A percentile compares a stretch with the other conserved stretches of the same genome.
Conservation (phyloP, 139 green algal species). For the Micromonas pusilla region DNA sequence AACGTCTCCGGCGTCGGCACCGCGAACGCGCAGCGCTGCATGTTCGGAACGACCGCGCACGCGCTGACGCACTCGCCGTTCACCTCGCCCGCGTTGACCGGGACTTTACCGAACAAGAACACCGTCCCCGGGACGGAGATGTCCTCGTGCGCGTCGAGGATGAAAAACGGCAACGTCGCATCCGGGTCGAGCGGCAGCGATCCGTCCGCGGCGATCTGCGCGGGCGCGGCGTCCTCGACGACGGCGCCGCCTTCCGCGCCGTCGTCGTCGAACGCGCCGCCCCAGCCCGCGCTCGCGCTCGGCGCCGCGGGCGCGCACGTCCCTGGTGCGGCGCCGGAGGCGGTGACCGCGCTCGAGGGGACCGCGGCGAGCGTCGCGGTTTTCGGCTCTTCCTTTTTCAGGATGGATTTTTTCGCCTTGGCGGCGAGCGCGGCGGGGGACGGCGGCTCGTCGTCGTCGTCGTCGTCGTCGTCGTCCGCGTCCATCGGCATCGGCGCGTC, state of each 20-base stretch:
- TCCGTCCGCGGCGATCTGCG: background rate
- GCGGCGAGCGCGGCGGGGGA: background rate
- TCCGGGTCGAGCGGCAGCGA: constrained; percentile 55
- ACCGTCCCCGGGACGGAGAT: constrained; percentile 48
- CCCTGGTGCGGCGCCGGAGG: background rate
- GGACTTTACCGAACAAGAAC: constrained; percentile 90
- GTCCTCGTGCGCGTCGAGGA: constrained; percentile 87
- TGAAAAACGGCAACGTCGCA: constrained; percentile 71
- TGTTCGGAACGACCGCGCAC: constrained; percentile 54
- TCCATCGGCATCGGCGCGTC: background rate
- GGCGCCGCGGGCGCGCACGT: constrained; percentile 6
- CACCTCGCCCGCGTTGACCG: background rate
- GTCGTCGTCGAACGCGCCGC: background rate
- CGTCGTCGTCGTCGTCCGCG: constrained; percentile 10
- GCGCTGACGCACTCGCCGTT: constrained; percentile 39
- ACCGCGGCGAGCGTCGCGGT: background rate
- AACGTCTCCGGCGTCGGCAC: constrained; percentile 61
- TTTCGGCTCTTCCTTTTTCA: background rate
- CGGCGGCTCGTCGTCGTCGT: constrained; percentile 10
- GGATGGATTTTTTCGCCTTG: constrained; percentile 5
- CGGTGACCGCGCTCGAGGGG: background rate
- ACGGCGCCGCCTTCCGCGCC: background rate
- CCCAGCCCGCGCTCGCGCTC: background rate
- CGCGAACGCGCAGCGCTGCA: constrained; percentile 67
- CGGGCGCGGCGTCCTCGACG: background rate